Evolutionary conservation across 129 eudicot species (phyloP).

Genomic region (Kitagawia praeruptora): DNA sequence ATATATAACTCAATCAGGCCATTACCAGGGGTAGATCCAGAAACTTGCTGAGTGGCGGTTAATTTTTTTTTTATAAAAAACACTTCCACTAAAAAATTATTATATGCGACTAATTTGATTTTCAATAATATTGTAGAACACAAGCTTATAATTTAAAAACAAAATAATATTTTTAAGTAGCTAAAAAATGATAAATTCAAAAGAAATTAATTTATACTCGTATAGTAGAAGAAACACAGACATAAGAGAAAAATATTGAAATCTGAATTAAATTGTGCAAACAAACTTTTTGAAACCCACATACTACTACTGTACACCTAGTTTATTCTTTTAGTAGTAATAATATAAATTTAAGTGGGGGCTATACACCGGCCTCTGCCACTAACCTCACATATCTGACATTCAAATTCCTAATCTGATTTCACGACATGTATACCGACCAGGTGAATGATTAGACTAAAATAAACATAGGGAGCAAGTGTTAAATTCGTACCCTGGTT

Average conservation of each 20-base stretch:
- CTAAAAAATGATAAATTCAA: not conserved
- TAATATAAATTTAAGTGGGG: not conserved
- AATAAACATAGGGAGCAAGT: not conserved
- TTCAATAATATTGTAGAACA: not conserved
- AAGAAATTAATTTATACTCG: too few species aligned
- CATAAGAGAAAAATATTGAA: not conserved
- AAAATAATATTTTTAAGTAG: not conserved
- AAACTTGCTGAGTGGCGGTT: not conserved
- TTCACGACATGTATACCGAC: not conserved
- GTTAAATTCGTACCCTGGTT: conserved; percentile 69
- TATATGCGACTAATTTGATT: not conserved
- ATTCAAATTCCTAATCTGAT: not conserved
- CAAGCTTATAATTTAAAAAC: not conserved
- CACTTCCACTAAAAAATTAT: not conserved
- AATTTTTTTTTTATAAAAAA: not conserved
- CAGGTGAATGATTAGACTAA: not conserved
- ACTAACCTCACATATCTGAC: not conserved
- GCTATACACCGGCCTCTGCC: not conserved
- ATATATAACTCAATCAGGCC: not conserved
- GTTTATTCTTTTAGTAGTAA: not conserved
- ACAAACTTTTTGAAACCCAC: not conserved
- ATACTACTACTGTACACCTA: not conserved
- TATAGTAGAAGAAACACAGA: not conserved
- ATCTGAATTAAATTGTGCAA: not conserved
- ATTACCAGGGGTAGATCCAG: not conserved